Evolutionary conservation across 768 basidiomycete species (phyloP).

Genomic region (Melanogaster broomeanus): DNA sequence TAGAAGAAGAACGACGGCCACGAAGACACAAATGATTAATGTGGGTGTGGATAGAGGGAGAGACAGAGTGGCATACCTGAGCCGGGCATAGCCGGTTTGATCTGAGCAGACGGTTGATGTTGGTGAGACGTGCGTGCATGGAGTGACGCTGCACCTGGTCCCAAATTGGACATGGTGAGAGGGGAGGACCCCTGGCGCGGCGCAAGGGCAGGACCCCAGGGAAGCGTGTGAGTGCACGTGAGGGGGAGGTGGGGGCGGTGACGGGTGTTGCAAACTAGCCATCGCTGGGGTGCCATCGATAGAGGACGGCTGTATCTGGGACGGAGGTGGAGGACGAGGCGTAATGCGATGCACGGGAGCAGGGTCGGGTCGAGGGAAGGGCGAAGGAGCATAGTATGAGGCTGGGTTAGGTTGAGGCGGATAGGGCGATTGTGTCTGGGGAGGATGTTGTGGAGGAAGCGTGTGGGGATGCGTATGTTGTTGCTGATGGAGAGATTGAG

Average conservation of each 20-base stretch:
- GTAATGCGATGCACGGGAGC: conserved; percentile 30
- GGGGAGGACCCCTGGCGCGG: conserved; percentile 35
- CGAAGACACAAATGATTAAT: conserved; percentile 5
- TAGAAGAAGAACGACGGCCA: not conserved
- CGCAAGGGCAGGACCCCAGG: conserved; percentile 32
- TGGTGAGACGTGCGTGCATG: conserved; percentile 29
- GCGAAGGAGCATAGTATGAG: conserved; percentile 17
- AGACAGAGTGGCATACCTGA: conserved; percentile 20
- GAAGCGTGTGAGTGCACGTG: conserved; percentile 31
- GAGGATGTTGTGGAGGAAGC: conserved; percentile 15
- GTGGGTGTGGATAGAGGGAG: not conserved
- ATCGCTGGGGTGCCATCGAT: conserved; percentile 32
- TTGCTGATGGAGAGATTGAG: conserved; percentile 30
- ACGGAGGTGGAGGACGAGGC: conserved; percentile 33
- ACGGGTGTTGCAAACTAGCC: conserved; percentile 35
- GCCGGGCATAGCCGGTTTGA: conserved; percentile 36
- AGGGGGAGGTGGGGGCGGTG: conserved; percentile 28
- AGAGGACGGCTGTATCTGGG: conserved; percentile 27
- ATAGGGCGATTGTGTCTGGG: conserved; percentile 17
- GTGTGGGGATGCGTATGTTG: conserved; percentile 25
- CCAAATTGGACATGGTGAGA: conserved; percentile 28
- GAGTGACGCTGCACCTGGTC: conserved; percentile 15
- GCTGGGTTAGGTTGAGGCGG: conserved; percentile 23
- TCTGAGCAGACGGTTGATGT: conserved; percentile 27
- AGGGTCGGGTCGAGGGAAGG: conserved; percentile 18